Evolutionary conservation across 2,329 filamentous ascomycete genomes (phyloP).

Genomic region (Phaeophleospora eucalypticola): DNA sequence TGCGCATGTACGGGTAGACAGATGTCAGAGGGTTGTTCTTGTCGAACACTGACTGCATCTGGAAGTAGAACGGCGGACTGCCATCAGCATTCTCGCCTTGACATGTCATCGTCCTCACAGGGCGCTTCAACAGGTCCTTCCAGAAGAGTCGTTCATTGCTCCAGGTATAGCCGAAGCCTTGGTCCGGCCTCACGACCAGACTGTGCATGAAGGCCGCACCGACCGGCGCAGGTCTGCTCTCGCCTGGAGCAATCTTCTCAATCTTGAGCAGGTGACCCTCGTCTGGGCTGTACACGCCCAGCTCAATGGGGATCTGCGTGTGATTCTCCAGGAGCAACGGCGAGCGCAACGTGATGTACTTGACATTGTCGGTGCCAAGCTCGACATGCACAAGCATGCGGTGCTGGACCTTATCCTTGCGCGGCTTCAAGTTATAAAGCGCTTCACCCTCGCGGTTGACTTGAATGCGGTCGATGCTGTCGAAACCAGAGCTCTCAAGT

Average conservation of each 20-base stretch:
- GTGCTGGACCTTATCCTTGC: conserved; percentile 79
- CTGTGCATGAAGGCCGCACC: conserved; percentile 89
- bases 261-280: conserved; percentile 93
- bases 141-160: conserved; percentile 86
- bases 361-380: conserved; percentile 91
- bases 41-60: conserved; percentile 83
- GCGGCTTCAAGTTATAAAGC: conserved; percentile 82
- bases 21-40: conserved; percentile 77
- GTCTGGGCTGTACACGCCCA: conserved; percentile 83
- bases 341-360: conserved; percentile 93
- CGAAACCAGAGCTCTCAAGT: conserved; percentile 90
- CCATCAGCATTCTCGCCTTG: conserved; percentile 76
- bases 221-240: conserved; percentile 83
- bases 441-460: conserved; percentile 93
- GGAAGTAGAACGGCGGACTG: conserved; percentile 87
- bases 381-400: conserved; percentile 87
- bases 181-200: conserved; percentile 81
- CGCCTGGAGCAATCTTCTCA: conserved; percentile 92
- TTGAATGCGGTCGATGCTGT: conserved; percentile 79
- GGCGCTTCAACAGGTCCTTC: conserved; percentile 81
- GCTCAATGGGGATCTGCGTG: conserved; percentile 90
- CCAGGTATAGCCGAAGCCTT: conserved; percentile 96
- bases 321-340: conserved; percentile 91
- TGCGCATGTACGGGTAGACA: conserved; percentile 88
- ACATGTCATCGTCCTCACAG: conserved; percentile 83